A percentile compares a stretch with the other conserved stretches of the same genome.
phyloP scores from a whole-genome alignment of 768 basidiomycete genomes.

The Kwoniella bestiolae region DNA sequence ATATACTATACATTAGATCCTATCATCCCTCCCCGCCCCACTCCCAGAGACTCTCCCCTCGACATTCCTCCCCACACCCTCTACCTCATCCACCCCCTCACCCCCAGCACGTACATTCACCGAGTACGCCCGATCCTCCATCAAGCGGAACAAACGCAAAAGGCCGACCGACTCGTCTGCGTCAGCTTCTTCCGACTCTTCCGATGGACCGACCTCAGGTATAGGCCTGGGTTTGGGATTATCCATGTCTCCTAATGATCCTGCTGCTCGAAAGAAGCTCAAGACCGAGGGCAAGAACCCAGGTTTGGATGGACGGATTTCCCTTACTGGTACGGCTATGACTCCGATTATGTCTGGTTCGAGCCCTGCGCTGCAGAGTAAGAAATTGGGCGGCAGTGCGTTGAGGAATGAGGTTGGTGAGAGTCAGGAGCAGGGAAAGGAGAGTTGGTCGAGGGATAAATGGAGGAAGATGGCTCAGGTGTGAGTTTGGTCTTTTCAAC shows the following conservation, averaged over 20 bases:
- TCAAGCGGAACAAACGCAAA: constrained; percentile 29
- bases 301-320: constrained; percentile 1
- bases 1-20: constrained; percentile 19
- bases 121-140: constrained; percentile 25
- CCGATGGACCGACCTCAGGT: constrained; percentile 7
- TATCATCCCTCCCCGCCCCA: constrained; percentile 40
- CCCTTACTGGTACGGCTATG: background rate
- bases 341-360: constrained; percentile 4
- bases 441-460: constrained; percentile 37
- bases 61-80: constrained; percentile 48
- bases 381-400: constrained; percentile 18
- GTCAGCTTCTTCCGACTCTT: constrained; percentile 2
- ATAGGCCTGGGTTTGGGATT: constrained; percentile 39
- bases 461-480: constrained; percentile 24
- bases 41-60: constrained; percentile 41
- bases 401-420: constrained; percentile 27
- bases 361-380: background rate
- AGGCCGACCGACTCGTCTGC: constrained; percentile 13
- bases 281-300: constrained; percentile 4
- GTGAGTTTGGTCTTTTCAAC: constrained; percentile 23
- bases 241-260: constrained; percentile 11
- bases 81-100: constrained; percentile 23
- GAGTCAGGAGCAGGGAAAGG: constrained; percentile 19
- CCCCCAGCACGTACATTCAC: constrained; percentile 16
- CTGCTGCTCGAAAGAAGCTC: background rate